Evolutionary conservation across 495 filamentous ascomycete genomes (phyloP).

Genomic region (Neurospora sp.): DNA sequence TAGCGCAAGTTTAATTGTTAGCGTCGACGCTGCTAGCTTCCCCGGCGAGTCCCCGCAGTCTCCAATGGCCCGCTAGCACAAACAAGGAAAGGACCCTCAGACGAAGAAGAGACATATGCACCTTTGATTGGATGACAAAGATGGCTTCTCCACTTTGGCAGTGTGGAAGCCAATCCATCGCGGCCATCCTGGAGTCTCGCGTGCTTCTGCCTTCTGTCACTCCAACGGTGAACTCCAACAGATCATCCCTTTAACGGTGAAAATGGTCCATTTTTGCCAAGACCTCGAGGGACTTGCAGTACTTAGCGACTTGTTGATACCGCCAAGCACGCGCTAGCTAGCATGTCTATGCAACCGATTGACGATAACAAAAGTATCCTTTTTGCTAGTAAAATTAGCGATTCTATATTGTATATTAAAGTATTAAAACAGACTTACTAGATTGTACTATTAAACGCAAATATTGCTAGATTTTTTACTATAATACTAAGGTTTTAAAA

Average conservation of each 20-base stretch:
- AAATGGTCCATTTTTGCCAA: too few species aligned
- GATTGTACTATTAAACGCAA: too few species aligned
- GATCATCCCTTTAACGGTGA: not conserved
- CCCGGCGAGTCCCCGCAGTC: not conserved
- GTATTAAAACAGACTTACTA: too few species aligned
- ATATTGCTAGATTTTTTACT: too few species aligned
- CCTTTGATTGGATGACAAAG: not conserved
- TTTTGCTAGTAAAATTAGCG: too few species aligned
- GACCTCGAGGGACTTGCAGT: too few species aligned
- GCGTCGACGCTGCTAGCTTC: not conserved
- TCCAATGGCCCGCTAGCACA: not conserved
- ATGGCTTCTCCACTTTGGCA: not conserved
- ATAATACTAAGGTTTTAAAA: too few species aligned
- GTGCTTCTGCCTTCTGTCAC: not conserved
- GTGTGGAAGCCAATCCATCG: not conserved
- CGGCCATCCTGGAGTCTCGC: not conserved
- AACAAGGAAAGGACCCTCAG: not conserved
- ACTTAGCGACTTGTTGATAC: too few species aligned
- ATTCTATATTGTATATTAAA: too few species aligned
- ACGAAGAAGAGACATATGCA: not conserved
- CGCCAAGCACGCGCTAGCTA: too few species aligned
- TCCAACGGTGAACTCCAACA: not conserved
- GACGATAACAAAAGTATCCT: too few species aligned
- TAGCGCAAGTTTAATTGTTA: constrained; percentile 8
- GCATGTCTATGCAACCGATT: too few species aligned